Conservation (phyloP, 257 asterid genomes). For the Dorcoceras hygrometricum region DNA sequence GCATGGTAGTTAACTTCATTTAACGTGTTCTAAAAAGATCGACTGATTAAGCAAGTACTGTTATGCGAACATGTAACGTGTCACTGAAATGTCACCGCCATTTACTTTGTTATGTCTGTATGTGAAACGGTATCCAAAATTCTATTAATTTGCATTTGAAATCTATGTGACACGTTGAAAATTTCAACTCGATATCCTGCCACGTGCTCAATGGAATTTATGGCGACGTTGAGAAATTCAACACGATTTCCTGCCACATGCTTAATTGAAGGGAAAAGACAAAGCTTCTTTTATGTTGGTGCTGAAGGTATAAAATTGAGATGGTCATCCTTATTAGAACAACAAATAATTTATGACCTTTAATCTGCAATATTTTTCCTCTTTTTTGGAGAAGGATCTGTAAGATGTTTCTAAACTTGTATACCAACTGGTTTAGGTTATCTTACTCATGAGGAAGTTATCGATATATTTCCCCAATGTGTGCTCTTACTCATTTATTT, state of each 20-base stretch:
- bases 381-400: background rate
- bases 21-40: background rate
- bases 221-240: background rate
- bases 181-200: background rate
- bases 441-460: background rate
- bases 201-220: background rate
- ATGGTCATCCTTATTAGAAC: background rate
- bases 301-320: background rate
- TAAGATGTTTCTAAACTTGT: background rate
- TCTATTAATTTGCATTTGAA: slow-evolving; percentile 9
- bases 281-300: background rate
- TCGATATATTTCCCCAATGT: background rate
- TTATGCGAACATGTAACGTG: background rate
- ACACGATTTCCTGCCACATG: background rate
- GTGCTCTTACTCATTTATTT: background rate
- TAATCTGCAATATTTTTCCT: background rate
- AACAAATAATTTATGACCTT: background rate
- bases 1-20: slow-evolving; percentile 14
- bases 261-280: background rate
- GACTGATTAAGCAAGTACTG: background rate
- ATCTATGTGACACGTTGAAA: background rate
- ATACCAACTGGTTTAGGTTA: background rate
- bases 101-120: slow-evolving; percentile 4
- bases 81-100: slow-evolving; percentile 10
- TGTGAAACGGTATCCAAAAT: slow-evolving; percentile 7